Base-by-base conservation (phyloP, 2,329 filamentous ascomycete species). In the Beauveria sp. region DNA sequence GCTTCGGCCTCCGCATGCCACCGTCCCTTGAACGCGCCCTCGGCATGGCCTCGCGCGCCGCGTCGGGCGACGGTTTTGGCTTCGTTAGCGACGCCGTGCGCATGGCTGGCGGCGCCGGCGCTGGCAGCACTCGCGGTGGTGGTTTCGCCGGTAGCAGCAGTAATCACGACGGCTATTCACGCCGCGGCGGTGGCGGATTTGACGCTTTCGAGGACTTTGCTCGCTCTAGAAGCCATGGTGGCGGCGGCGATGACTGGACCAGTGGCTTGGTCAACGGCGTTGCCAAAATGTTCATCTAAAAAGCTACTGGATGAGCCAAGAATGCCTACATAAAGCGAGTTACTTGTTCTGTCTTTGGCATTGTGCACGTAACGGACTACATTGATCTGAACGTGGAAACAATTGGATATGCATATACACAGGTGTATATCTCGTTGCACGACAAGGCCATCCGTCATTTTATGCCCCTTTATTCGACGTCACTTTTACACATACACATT, bases 1-100 rank as follows among this genome's bases (percentile, higher is more conserved):
- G 87, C 71, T 89, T 97, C 73, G 93, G 93, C 24, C 79, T 98
- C 64, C 82, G 88, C 65, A 74, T 96, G 65, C 93, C 93, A 1
- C 79, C 80, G 5, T 75, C 79, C 14, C 71, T 92, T 63, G 80
- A 86, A 75, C 78, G 79, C 69, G 78, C 85, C 79, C 72, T 87
- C 40, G 83, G 82, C 65, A 66, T 82, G 62, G 83, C 82, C 49
- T 78, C 76, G 12, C 76, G 75, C 57, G 80, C 80, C 53, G 78
- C 78, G 52, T 70, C 74, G 2, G 80, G 81, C 52, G 78, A 78
- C 65, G 73, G 76, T 52, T 66, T 79, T 34, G 81, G 83, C 18
- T 71, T 84, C 34, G 77, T 84, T 45, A 75, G 80, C 65, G 82
- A 85, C 68, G 83, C 83, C 49, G 76, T 84, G 61, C 76, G 78